phyloP scores from a whole-genome alignment of 139 green algal genomes.

The Zygnema circumcarinatum region DNA sequence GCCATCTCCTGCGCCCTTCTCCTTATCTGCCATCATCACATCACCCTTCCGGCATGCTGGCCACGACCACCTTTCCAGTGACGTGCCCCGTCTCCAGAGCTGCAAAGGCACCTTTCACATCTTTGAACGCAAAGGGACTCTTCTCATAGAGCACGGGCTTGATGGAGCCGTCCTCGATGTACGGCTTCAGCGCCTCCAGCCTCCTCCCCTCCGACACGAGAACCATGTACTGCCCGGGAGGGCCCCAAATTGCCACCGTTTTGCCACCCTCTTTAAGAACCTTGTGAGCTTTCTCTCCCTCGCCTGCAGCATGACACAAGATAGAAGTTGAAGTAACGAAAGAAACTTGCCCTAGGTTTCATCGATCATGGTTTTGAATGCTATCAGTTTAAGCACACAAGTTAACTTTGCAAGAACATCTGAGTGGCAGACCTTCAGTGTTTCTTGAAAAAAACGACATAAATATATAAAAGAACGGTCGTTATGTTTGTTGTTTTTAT shows the following conservation, averaged over 20 bases:
- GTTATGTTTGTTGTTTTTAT: too few species aligned
- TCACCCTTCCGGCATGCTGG: not conserved
- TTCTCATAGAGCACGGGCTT: slow-evolving; percentile 27
- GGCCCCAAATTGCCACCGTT: not conserved
- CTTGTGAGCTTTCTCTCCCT: slow-evolving; percentile 14
- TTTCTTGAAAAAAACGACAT: too few species aligned
- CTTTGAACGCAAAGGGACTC: slow-evolving; percentile 23
- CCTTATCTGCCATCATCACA: not conserved
- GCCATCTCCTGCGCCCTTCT: too few species aligned
- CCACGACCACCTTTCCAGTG: slow-evolving; percentile 39
- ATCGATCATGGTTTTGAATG: not conserved
- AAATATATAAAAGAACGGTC: too few species aligned
- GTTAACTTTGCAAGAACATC: too few species aligned
- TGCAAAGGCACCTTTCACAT: slow-evolving; percentile 26
- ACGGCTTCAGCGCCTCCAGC: slow-evolving; percentile 13
- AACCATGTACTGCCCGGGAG: not conserved
- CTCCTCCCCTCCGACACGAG: slow-evolving; percentile 6
- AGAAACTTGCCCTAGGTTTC: too few species aligned
- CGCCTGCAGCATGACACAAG: slow-evolving; percentile 4
- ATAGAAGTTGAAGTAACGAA: too few species aligned
- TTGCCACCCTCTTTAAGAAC: slow-evolving; percentile 12
- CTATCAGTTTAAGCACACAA: not conserved
- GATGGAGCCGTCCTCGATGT: slow-evolving; percentile 36
- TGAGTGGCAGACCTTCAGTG: too few species aligned
- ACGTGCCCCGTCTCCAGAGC: slow-evolving; percentile 18